Evolutionary conservation across 2,329 filamentous ascomycete genomes (phyloP).

Genomic region (Stachybotrys echinatus): DNA sequence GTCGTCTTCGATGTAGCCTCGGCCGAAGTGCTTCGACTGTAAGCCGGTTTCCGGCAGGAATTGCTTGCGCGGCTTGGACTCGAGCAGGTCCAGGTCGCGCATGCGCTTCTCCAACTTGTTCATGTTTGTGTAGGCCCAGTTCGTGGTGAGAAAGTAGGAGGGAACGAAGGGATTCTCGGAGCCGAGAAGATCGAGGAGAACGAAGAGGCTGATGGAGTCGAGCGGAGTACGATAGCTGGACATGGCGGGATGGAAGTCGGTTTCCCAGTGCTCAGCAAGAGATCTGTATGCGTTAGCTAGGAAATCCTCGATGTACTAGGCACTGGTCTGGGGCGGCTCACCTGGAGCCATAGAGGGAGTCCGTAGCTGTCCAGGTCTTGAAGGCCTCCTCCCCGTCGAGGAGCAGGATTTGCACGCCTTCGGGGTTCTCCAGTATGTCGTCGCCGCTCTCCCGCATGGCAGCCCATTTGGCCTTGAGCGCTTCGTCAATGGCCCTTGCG

Average conservation of each 20-base stretch:
- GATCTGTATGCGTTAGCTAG: slow-evolving; percentile 35
- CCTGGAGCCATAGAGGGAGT: slow-evolving; percentile 87
- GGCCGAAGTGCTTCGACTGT: slow-evolving; percentile 38
- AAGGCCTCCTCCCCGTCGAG: slow-evolving; percentile 96
- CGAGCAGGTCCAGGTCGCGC: slow-evolving; percentile 60
- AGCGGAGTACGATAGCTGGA: slow-evolving; percentile 73
- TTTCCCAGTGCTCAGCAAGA: slow-evolving; percentile 78
- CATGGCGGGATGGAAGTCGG: slow-evolving; percentile 59
- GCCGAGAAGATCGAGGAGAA: slow-evolving; percentile 88
- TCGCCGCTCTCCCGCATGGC: slow-evolving; percentile 59
- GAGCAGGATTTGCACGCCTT: slow-evolving; percentile 82
- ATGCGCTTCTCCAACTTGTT: slow-evolving; percentile 69
- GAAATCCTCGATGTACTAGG: neutral
- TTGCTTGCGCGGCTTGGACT: slow-evolving; percentile 41
- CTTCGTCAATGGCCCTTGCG: slow-evolving; percentile 72
- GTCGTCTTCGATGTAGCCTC: slow-evolving; percentile 68
- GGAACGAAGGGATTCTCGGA: slow-evolving; percentile 63
- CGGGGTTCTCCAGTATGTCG: slow-evolving; percentile 62
- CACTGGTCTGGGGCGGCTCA: slow-evolving; percentile 26
- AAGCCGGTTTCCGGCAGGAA: slow-evolving; percentile 67
- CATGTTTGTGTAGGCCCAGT: slow-evolving; percentile 86
- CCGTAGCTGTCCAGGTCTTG: slow-evolving; percentile 67
- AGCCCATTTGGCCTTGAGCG: slow-evolving; percentile 77
- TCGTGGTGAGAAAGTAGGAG: slow-evolving; percentile 83
- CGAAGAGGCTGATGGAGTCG: slow-evolving; percentile 77